Evolutionary conservation across 2,329 filamentous ascomycete species (phyloP), one percentile per base, ranked within the genome.

Genomic region (Xylaria sp.): DNA sequence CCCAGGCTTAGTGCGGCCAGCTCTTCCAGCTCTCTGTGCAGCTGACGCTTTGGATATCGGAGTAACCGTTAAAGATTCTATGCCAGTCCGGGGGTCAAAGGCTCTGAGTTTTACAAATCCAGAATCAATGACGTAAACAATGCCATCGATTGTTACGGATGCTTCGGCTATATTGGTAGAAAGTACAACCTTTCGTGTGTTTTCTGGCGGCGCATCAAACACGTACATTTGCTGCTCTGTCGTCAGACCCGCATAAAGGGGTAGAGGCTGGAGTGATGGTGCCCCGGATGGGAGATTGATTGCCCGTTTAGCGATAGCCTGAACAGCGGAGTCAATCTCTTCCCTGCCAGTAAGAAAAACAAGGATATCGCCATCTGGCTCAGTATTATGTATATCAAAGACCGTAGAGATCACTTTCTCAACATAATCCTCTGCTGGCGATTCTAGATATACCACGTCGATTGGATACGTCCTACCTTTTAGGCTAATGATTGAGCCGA

Each of bases 111-210:
- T 98, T 72, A 97, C 94, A 77, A 93, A 97, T 1, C 96, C 96
- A 62, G 89, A 90, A 79, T 99, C 96, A 59, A 98, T 83, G 6
- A 99, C 95, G 76, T 93, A 97, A 63, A 94, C 90, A 68, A 98
- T 94, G 2, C 93, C 94, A 62, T 96, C 91, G 65, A 98, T 97
- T 17, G 96, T 98, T 51, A 99, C 92, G 1, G 93, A 97, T 4
- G 96, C 95, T 83, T 99, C 96, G 13, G 96, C 94, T 72, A 98
- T 97, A 78, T 98, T 98, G 67, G 96, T 98, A 4, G 93, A 92
- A 72, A 97, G 90, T 42, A 99, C 92, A 46, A 97, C 92, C 78
- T 98, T 98, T 49, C 96, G 88, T 1, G 90, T 94, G 67, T 94
- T 91, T 69, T 93, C 90, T 0, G 93, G 89, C 1, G 94, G 84